phyloP scores from a whole-genome alignment of 148 eudicot genomes.

The Chenopodium berlandieri region DNA sequence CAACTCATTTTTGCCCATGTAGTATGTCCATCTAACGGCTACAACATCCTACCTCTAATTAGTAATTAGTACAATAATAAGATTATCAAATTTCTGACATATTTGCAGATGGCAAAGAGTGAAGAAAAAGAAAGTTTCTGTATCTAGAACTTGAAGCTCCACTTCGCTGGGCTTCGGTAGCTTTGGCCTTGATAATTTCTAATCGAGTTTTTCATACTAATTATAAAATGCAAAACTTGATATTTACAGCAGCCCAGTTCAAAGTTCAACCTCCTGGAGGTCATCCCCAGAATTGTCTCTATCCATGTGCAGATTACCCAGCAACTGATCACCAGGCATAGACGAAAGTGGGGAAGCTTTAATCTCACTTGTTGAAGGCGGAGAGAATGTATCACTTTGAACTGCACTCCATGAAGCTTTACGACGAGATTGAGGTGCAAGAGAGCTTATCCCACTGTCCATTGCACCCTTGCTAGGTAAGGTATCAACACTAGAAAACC shows the following conservation, averaged over 20 bases:
- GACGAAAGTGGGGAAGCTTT: conserved; percentile 50
- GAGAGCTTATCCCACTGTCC: conserved; percentile 28
- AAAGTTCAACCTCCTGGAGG: conserved; percentile 89
- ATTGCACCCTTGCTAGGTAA: conserved; percentile 41
- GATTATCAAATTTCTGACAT: conserved; percentile 8
- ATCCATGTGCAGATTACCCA: conserved; percentile 32
- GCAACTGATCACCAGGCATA: conserved; percentile 35
- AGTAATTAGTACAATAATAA: conserved; percentile 16
- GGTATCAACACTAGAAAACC: conserved; percentile 69
- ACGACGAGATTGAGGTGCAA: conserved; percentile 53
- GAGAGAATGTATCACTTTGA: conserved; percentile 32
- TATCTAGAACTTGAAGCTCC: conserved; percentile 7
- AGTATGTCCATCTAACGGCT: conserved; percentile 18
- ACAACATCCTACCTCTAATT: conserved; percentile 28
- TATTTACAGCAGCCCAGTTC: conserved; percentile 35
- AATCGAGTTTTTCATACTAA: not conserved
- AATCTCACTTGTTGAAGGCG: conserved; percentile 39
- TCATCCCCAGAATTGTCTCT: conserved; percentile 64
- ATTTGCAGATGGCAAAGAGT: conserved; percentile 17
- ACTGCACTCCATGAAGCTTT: conserved; percentile 85
- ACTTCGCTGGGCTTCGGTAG: conserved; percentile 2
- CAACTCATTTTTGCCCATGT: not conserved
- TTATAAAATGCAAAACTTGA: conserved; percentile 36
- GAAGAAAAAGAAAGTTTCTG: not conserved
- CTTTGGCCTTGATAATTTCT: not conserved